These are phyloP conservation scores for Ophiostoma sp. DNA, from an alignment of 2,329 filamentous ascomycete genomes.

Conservation along the genomic window DNA sequence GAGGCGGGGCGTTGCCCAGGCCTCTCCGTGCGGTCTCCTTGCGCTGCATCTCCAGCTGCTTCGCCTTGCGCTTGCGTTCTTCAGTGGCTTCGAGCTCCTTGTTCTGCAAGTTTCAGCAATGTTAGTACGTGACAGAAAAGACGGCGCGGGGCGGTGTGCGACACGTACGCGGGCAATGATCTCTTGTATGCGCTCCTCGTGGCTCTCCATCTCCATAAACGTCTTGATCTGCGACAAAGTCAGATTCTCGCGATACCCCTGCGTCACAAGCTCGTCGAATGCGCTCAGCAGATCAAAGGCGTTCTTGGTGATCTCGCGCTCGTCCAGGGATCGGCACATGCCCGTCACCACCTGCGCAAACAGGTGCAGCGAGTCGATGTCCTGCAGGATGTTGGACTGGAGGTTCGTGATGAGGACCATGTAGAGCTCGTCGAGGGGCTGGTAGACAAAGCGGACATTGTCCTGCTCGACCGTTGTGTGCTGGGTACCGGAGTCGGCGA, in stretches of 20 bases:
- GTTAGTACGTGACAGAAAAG: slow-evolving; percentile 8
- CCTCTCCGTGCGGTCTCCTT: slow-evolving; percentile 82
- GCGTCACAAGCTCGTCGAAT: slow-evolving; percentile 93
- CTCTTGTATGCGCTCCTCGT: slow-evolving; percentile 97
- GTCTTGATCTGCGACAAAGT: slow-evolving; percentile 97
- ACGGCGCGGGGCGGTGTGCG: neutral
- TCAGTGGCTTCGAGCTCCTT: slow-evolving; percentile 98
- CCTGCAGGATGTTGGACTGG: slow-evolving; percentile 98
- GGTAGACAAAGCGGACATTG: slow-evolving; percentile 99
- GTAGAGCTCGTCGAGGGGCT: slow-evolving; percentile 97
- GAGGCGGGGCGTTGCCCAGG: slow-evolving; percentile 46
- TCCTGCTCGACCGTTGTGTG: slow-evolving; percentile 98
- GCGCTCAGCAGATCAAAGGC: slow-evolving; percentile 93
- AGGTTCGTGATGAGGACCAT: slow-evolving; percentile 99
- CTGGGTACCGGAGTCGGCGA: slow-evolving; percentile 90
- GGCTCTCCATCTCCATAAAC: slow-evolving; percentile 98
- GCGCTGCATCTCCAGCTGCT: slow-evolving; percentile 97
- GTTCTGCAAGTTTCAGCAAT: slow-evolving; percentile 53
- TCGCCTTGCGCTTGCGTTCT: slow-evolving; percentile 96
- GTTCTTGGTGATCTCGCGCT: slow-evolving; percentile 90
- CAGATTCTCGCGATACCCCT: slow-evolving; percentile 93
- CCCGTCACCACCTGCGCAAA: slow-evolving; percentile 96
- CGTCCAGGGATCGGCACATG: slow-evolving; percentile 92
- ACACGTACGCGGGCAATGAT: slow-evolving; percentile 78
- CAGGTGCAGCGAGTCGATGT: slow-evolving; percentile 96